Evolutionary conservation across 371 early-diverging fungal species (phyloP), one percentile per base, ranked within the genome.

Genomic region (Phascolomyces articulosus): DNA sequence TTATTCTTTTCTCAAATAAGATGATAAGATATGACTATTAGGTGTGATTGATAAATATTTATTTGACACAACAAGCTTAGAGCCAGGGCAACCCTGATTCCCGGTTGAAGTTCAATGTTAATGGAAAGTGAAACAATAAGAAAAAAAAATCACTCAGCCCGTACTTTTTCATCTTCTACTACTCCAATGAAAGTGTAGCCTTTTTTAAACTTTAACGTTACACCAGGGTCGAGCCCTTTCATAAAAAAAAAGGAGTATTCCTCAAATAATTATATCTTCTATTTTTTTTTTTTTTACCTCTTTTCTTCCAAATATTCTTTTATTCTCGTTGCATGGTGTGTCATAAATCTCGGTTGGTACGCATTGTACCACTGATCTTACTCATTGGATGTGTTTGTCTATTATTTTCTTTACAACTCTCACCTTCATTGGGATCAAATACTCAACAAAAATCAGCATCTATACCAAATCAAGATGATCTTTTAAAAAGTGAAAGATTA

Each of bases 221-320:
- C 44, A 44, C 44, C 44, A 44, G 44, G 44, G 44, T 44, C 44
- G 44, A 44, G 44, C 44, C 44, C n/a, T 44, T 44, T n/a, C 44
- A 8, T 4, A 44, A 44, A 44, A 44, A 18, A 44, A 44, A n/a
- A n/a, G 44, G 44, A 44, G n/a, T 18, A n/a, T 13, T n/a, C n/a
- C n/a, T n/a, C n/a, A n/a, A n/a, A n/a, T n/a, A n/a, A n/a, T n/a
- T n/a, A n/a, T n/a, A n/a, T n/a, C n/a, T n/a, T n/a, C 16, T 44
- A 0, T 44, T n/a, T 41, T 41, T 41, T 41, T 41, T 41, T 41
- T 18, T 44, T 44, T 44, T 44, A 13, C 15, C 44, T 44, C 44
- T 1, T 16, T 44, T 44, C 44, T 44, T 41, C 16, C 44, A 4
- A 4, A 44, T n/a, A 13, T 44, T 16, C 4, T 16, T 18, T 13